Evolutionary conservation across 2,329 filamentous ascomycete species (phyloP), one percentile per base, ranked within the genome.

Genomic region (Ophiocordyceps polyrhachis-furcata): DNA sequence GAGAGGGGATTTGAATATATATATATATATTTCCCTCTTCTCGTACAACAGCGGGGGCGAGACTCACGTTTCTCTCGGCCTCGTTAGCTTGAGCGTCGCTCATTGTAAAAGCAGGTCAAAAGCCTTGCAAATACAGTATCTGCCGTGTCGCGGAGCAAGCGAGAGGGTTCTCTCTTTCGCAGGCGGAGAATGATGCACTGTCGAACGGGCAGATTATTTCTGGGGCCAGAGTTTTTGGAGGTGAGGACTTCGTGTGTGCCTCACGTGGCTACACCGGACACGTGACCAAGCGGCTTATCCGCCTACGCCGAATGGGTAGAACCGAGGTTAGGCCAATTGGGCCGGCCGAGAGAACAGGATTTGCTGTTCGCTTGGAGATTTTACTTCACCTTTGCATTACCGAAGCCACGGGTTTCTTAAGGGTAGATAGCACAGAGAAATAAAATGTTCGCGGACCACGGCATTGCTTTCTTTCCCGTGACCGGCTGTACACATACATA

Each of bases 31-130:
- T 41, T 20, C 25, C 37, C 40, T 23, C 7, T 14, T 38, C 35
- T 38, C 35, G 43, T 40, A 19, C 37, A 31, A 48, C 40, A 49
- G 17, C 12, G 9, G 15, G 35, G 25, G 25, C 11, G 14, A 5
- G 40, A 68, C 71, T 66, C 59, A 78, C 74, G 67, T 96, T 98
- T 78, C 96, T 96, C 77, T 98, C 91, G 56, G 89, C 89, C 68
- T 96, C 91, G 69, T 81, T 88, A 63, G 78, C 77, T 68, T 85
- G 79, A 59, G 81, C 71, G 68, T 87, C 80, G 71, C 83, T 88
- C 86, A 93, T 93, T 58, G 69, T 88, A 75, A 63, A 50, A 51
- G 52, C 20, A 17, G 13, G 14, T 29, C 23, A 6, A n/a, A 17
- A 28, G 23, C 20, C 41, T 28, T n/a, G 21, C 21, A 23, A 19